Percentiles rank a stretch among this genome's conserved stretches.
These are phyloP conservation scores for Pachysandra terminalis DNA, from an alignment of 164 flowering plant species.

Conservation along the genomic window DNA sequence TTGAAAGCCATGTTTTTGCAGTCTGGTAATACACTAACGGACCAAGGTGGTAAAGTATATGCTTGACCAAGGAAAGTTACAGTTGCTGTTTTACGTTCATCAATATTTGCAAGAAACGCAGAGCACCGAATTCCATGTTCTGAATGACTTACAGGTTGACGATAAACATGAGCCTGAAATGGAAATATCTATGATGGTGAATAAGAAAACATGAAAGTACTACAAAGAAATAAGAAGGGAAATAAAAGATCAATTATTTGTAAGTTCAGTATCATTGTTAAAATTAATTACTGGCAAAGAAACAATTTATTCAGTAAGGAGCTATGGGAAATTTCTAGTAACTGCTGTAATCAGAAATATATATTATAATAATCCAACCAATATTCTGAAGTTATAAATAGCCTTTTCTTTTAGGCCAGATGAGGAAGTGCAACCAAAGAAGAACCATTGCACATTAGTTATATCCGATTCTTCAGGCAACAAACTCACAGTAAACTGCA, in stretches of 20 bases:
- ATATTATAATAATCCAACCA: no score
- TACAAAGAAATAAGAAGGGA: not conserved
- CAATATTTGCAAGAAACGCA: constrained; percentile 94
- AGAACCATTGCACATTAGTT: no score
- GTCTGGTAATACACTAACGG: constrained; percentile 89
- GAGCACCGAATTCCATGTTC: constrained; percentile 43
- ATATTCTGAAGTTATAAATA: no score
- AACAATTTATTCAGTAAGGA: not conserved
- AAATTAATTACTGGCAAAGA: not conserved
- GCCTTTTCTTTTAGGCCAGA: no score
- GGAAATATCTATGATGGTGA: not conserved
- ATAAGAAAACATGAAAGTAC: not conserved
- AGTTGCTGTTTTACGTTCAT: constrained; percentile 48
- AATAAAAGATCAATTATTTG: not conserved
- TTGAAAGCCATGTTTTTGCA: constrained; percentile 70
- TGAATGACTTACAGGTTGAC: constrained; percentile 16
- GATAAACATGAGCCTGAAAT: constrained; percentile 78
- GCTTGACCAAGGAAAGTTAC: constrained; percentile 59
- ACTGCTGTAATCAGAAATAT: no score
- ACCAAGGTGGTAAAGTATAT: constrained; percentile 86
- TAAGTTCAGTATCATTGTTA: not conserved
- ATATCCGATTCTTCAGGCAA: no score
- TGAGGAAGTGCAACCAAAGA: no score
- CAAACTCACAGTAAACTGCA: no score
- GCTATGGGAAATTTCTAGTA: no score